Conservation (phyloP, 75 land plant species). For the Sequoia sempervirens region DNA sequence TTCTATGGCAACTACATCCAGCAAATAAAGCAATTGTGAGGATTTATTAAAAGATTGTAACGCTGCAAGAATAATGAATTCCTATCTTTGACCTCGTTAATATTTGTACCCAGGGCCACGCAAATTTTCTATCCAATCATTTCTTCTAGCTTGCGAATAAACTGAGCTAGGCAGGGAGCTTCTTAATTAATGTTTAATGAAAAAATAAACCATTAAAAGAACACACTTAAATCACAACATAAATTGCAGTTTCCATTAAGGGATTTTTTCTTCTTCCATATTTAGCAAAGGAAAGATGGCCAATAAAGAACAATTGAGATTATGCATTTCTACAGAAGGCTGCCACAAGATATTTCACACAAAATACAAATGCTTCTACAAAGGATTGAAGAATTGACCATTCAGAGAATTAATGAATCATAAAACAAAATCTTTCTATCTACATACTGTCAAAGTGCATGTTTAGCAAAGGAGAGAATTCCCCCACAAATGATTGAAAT, state of each 20-base stretch:
- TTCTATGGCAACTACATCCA: constrained; percentile 79
- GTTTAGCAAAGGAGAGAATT: too few relatives aligned
- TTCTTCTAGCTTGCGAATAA: neutral
- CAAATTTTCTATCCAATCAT: neutral
- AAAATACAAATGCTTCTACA: neutral
- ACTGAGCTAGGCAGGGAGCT: neutral
- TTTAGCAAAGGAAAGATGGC: neutral
- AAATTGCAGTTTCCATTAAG: neutral
- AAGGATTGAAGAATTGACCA: neutral
- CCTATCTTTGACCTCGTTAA: neutral
- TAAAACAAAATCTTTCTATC: neutral
- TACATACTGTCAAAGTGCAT: neutral
- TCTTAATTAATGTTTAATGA: neutral
- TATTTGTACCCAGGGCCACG: neutral
- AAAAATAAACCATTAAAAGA: neutral
- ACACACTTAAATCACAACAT: neutral
- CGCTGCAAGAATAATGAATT: neutral
- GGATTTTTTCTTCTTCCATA: neutral
- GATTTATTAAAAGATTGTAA: neutral
- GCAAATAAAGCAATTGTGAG: constrained; percentile 3
- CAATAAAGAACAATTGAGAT: neutral
- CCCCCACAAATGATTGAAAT: too few relatives aligned
- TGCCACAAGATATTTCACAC: neutral
- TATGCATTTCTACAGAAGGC: neutral
- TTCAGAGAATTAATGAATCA: neutral